Evolutionary conservation across 768 basidiomycete species (phyloP), one percentile per base, ranked within the genome.

Genomic region (Lentinula edodes): DNA sequence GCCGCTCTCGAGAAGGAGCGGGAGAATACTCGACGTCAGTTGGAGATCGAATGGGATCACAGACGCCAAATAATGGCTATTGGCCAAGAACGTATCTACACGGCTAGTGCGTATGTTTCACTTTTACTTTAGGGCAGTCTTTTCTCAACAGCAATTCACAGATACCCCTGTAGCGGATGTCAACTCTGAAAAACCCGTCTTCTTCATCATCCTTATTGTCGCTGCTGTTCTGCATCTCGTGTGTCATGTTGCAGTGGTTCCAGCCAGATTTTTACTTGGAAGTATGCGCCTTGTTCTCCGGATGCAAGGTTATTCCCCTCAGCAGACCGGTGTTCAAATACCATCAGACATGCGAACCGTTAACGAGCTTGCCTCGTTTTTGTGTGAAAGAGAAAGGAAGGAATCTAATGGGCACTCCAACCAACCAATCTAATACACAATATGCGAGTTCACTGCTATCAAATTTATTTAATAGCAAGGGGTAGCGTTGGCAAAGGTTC

Each of bases 311-410:
- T 3, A 42, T 5, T 4, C 7, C 16, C 5, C 10, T 16, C 4
- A 42, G 15, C 5, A 42, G 16, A 42, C 15, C 10, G 4, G 16
- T 8, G 9, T 6, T 5, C 51, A 50, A 32, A 46, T 68, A 9
- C 66, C 70, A 7, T 20, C 20, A 9, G 66, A 71, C 39, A 62
- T 68, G 20, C 48, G 61, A 15, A 66, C 65, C 5, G 58, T 70
- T 54, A 64, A 58, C 0, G 63, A 70, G n/a, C n/a, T n/a, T n/a
- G n/a, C n/a, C n/a, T n/a, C n/a, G n/a, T n/a, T n/a, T n/a, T n/a
- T n/a, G n/a, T n/a, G n/a, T n/a, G n/a, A n/a, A n/a, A n/a, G n/a
- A n/a, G n/a, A n/a, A n/a, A n/a, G n/a, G n/a, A n/a, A n/a, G n/a
- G n/a, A n/a, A n/a, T n/a, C n/a, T n/a, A n/a, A n/a, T n/a, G n/a